Evolutionary conservation across 129 eudicot genomes (phyloP).

Genomic region (Silybum marianum): DNA sequence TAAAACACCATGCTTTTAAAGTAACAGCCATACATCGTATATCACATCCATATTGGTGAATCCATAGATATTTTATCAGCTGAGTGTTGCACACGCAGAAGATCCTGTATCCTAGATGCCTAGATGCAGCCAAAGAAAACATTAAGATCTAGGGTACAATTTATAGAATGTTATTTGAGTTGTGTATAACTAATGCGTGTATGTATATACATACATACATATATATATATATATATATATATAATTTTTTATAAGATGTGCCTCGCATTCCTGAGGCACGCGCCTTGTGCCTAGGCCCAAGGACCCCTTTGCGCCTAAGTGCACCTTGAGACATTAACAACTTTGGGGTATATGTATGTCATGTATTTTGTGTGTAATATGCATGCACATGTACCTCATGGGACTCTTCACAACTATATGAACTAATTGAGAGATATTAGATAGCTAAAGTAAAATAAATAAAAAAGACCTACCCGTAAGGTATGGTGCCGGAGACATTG

Average conservation of each 20-base stretch:
- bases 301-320: no score
- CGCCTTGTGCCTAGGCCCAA: no score
- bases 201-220: no score
- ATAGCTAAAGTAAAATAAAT: background rate
- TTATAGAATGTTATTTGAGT: no score
- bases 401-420: background rate
- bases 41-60: background rate
- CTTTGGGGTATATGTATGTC: background rate
- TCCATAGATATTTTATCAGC: conserved; percentile 5
- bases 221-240: no score
- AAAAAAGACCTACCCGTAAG: conserved; percentile 41
- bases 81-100: background rate
- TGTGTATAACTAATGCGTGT: no score
- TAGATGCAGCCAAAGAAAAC: background rate
- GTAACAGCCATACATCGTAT: background rate
- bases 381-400: background rate
- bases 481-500: conserved; percentile 50
- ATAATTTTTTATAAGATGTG: no score
- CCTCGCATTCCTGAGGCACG: no score
- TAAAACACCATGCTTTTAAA: background rate
- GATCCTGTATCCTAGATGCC: background rate
- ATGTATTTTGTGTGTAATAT: background rate
- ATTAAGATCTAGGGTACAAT: background rate
- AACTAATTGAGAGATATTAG: background rate
- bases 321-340: no score